Base-by-base conservation (phyloP, 1,139 yeast genomes). In the Candida neerlandica region DNA sequence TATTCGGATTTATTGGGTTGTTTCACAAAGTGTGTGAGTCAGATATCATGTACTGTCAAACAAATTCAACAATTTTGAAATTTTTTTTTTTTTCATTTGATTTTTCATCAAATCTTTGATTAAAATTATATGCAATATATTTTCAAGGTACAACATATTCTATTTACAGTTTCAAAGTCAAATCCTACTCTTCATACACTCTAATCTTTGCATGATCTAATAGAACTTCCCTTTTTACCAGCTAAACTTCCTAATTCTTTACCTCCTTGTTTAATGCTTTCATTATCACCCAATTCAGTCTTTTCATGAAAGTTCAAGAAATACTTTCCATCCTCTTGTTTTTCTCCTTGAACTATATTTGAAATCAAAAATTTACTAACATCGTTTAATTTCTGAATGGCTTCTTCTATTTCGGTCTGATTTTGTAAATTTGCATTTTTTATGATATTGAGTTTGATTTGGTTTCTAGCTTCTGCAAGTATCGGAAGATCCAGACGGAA, bases 201-300 rank as follows among this genome's bases (percentile, higher is more conserved):
- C 14, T 32, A 32, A 33, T 50, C 39, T 29, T 38, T 41, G 23
- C 33, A 43, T 23, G 50, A 29, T 55, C 51, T 43, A 46, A 53
- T 39, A 58, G 71, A 57, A 37, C 39, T 50, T 27, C 51, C 51
- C 33, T 70, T 71, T 45, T 66, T 69, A 2, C 78, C 78, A 1
- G 78, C 72, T 54, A 76, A 70, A 33, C 76, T 66, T 4, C 80
- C 80, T 68, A 76, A 56, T 37, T 73, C 61, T 47, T 59, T 63
- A 48, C 66, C 64, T 33, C 59, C 57, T 48, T 69, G 71, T 55
- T 73, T 75, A 55, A 76, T 76, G 38, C 73, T 67, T 45, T 76
- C 96, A 65, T 94, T 94, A 63, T 91, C 97, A 12, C 98, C 98
- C 47, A 92, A 75, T 66, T 94, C 98, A 0, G 96, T 89, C 46